phyloP scores from a whole-genome alignment of 371 early-diverging fungal genomes.

The Rhizopus delemar region DNA sequence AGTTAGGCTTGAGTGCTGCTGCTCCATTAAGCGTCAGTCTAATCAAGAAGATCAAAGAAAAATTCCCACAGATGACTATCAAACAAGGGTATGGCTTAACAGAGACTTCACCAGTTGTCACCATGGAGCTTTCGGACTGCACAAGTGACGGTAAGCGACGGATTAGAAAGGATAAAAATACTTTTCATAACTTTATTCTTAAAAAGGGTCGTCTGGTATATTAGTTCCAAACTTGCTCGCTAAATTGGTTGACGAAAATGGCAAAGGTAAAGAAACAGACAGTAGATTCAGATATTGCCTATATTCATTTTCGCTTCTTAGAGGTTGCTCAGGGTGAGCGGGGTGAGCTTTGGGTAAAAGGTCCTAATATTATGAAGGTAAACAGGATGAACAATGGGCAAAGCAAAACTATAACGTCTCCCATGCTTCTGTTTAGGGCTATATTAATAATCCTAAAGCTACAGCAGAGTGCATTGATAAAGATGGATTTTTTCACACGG shows the following conservation, averaged over 20 bases:
- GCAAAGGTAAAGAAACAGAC: conserved; percentile 40
- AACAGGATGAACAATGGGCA: background rate
- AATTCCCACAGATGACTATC: conserved; percentile 43
- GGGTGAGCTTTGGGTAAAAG: conserved; percentile 80
- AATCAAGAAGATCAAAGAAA: conserved; percentile 35
- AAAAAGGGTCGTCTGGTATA: conserved; percentile 65
- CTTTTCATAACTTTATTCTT: background rate
- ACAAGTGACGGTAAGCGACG: conserved; percentile 12
- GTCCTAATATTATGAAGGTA: conserved; percentile 79
- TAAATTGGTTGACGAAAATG: conserved; percentile 65
- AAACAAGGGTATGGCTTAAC: conserved; percentile 41
- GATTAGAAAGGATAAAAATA: background rate
- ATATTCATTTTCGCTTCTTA: conserved; percentile 12
- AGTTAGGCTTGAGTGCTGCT: conserved; percentile 70
- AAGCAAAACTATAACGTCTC: background rate
- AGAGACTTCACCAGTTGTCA: conserved; percentile 22
- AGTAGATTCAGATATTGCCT: background rate
- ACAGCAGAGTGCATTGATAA: conserved; percentile 62
- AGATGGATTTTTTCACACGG: conserved; percentile 76
- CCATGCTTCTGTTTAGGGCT: conserved; percentile 54
- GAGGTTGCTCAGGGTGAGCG: conserved; percentile 55
- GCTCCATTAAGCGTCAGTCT: conserved; percentile 76
- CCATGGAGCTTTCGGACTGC: conserved; percentile 19
- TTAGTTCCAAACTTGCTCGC: conserved; percentile 70
- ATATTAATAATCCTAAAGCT: conserved; percentile 67